Percentiles rank a stretch among this genome's conserved stretches.
phyloP scores from a whole-genome alignment of 495 filamentous ascomycete species.

The Opeltia flavorubescens region DNA sequence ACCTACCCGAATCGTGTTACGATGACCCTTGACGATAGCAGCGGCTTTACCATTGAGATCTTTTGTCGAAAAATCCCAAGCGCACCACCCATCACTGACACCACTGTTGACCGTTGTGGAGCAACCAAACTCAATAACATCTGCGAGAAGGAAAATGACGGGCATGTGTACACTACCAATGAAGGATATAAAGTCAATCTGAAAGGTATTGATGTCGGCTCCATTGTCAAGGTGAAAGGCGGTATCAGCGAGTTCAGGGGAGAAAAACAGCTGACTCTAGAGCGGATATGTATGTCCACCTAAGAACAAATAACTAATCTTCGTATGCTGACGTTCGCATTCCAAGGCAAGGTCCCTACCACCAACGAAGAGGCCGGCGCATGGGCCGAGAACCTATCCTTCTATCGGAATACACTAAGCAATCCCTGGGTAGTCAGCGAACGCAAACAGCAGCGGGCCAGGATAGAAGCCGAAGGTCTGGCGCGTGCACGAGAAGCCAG shows the following conservation, averaged over 20 bases:
- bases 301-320: background rate
- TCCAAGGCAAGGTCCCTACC: constrained; percentile 28
- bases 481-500: constrained; percentile 23
- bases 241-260: constrained; percentile 48
- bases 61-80: constrained; percentile 18
- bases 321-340: background rate
- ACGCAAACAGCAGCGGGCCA: constrained; percentile 35
- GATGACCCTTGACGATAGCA: constrained; percentile 75
- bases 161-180: constrained; percentile 19
- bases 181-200: constrained; percentile 25
- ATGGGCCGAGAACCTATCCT: constrained; percentile 53
- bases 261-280: constrained; percentile 50
- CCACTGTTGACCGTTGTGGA: constrained; percentile 1
- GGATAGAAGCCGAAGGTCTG: too few species aligned
- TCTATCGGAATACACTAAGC: constrained; percentile 47
- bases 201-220: constrained; percentile 43
- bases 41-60: constrained; percentile 59
- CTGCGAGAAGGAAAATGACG: background rate
- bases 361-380: constrained; percentile 67
- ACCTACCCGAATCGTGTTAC: constrained; percentile 43
- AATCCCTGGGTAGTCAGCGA: constrained; percentile 51
- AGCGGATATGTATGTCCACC: constrained; percentile 36
- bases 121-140: background rate
- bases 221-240: constrained; percentile 66
- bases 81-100: background rate